Evolutionary conservation across 768 basidiomycete genomes (phyloP).

Genomic region (Multifurca ochricompacta): DNA sequence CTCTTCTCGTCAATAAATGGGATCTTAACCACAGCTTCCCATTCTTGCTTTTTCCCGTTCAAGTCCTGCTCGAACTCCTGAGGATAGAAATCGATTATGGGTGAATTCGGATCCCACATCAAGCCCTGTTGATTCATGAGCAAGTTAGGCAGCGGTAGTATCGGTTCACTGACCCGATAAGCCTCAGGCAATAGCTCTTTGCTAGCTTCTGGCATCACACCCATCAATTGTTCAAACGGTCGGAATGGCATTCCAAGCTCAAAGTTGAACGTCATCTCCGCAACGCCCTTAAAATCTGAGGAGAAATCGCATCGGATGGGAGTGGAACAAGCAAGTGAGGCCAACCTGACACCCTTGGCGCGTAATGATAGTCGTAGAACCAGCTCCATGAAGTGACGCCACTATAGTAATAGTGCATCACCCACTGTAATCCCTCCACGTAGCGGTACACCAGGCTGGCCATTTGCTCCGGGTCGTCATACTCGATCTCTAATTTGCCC

Average conservation of each 20-base stretch:
- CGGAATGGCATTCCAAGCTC: conserved; percentile 82
- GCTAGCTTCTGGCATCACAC: conserved; percentile 88
- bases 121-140: conserved; percentile 53
- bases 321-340: neutral
- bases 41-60: conserved; percentile 97
- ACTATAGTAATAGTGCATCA: conserved; percentile 97
- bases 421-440: conserved; percentile 95
- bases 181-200: conserved; percentile 82
- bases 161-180: conserved; percentile 53
- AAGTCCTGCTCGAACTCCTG: conserved; percentile 84
- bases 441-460: conserved; percentile 69
- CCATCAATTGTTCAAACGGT: conserved; percentile 97
- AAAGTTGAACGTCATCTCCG: conserved; percentile 79
- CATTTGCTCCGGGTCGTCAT: conserved; percentile 60
- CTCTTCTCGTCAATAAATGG: conserved; percentile 88
- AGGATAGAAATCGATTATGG: conserved; percentile 94
- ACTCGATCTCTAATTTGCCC: conserved; percentile 84
- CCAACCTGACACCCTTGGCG: conserved; percentile 90
- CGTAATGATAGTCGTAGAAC: conserved; percentile 99
- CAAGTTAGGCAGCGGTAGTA: conserved; percentile 6
- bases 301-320: conserved; percentile 18
- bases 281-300: conserved; percentile 52
- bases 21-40: conserved; percentile 99
- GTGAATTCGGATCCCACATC: conserved; percentile 77
- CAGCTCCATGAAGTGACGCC: conserved; percentile 98